Base-by-base conservation (phyloP, 306 rosid species). In the Rosa chinensis region DNA sequence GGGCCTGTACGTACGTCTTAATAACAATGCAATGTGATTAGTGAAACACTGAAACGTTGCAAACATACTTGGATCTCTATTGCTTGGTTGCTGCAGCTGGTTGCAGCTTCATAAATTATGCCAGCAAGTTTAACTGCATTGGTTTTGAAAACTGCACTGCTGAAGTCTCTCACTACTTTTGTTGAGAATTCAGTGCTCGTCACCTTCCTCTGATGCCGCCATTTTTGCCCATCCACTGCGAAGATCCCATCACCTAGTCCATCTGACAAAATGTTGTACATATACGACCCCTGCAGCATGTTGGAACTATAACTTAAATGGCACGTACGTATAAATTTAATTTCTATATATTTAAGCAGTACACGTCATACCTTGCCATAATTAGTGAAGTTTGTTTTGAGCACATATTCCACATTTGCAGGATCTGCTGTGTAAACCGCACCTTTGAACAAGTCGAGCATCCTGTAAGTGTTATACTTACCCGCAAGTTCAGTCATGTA, bases 391-490 rank as follows among this genome's bases (percentile, higher is more conserved):
- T 78, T 82, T 6, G 76, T 82, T 58, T 82, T 78, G 47, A 82
- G 82, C 16, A 78, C 79, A n/a, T 78, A 82, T 35, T 82, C 82
- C 17, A 78, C 76, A 37, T 78, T 78, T 64, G 70, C 70, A 66
- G 85, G 82, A 56, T 78, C 82, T 20, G 82, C n/a, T 16, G 85
- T 78, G 82, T 44, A 78, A 62, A 82, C 44, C 20, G 35, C 75
- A 9, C 49, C 25, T 47, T 64, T 45, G 76, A 78, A 78, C 23
- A 78, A 70, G 16, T 78, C 69, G 12, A 77, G 63, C 3, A 78
- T 0, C 64, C 82, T 66, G 52, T 64, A 78, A 32, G 70, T 82
- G 16, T 21, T 50, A 73, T 73, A 48, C 4, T 72, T 73, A 28
- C 43, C 3, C 16, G 82, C 78, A 45, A 82, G 76, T 17, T 78